phyloP scores from a whole-genome alignment of 2,329 filamentous ascomycete species.

The Diplocarpon rosae region DNA sequence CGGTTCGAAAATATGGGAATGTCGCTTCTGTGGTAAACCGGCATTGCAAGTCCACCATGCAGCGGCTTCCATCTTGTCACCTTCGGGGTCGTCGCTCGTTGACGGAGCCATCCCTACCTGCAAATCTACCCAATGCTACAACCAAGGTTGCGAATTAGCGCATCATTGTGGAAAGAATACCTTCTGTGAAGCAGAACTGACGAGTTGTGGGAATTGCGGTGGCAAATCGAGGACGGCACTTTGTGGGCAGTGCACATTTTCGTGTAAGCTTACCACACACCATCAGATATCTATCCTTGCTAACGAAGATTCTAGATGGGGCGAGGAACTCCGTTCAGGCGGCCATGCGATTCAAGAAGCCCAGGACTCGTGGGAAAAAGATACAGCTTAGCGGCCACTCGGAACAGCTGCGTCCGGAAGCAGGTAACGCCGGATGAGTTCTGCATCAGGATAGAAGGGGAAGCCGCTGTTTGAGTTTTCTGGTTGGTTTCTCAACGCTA shows the following conservation, averaged over 20 bases:
- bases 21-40: not conserved
- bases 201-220: conserved; percentile 6
- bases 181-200: not conserved
- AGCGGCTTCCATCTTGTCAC: conserved; percentile 1
- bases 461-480: too few species aligned
- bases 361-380: not conserved
- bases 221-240: conserved; percentile 2
- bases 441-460: too few species aligned
- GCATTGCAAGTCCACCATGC: conserved; percentile 4
- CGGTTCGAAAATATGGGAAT: not conserved
- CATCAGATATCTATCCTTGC: not conserved
- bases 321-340: not conserved
- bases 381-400: not conserved
- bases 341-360: not conserved
- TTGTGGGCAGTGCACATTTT: conserved; percentile 4
- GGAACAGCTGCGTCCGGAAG: not conserved
- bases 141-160: not conserved
- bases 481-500: too few species aligned
- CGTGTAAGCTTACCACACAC: conserved; percentile 1
- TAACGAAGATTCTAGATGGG: not conserved
- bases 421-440: not conserved
- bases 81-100: not conserved
- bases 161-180: conserved; percentile 4
- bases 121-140: not conserved
- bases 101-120: conserved; percentile 3